These are phyloP conservation scores for Beauveria sp. DNA, from an alignment of 2,329 filamentous ascomycete genomes.

Conservation along the genomic window DNA sequence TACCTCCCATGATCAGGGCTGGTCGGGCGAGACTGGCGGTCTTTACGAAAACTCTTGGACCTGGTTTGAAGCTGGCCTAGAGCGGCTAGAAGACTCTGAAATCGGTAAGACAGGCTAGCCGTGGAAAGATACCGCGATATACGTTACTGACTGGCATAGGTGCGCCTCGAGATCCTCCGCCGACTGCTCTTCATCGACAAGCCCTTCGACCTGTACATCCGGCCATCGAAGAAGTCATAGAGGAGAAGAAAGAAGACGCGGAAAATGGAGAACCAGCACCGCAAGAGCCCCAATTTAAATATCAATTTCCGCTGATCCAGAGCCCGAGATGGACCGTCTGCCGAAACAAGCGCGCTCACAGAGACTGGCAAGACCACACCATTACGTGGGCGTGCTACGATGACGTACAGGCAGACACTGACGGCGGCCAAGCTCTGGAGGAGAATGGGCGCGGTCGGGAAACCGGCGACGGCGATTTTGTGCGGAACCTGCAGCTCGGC, in stretches of 20 bases:
- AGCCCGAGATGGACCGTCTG: constrained; percentile 37
- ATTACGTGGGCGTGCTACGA: constrained; percentile 50
- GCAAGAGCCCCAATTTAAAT: constrained; percentile 16
- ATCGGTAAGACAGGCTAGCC: constrained; percentile 18
- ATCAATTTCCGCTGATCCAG: constrained; percentile 30
- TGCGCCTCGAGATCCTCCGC: neutral
- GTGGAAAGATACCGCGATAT: neutral
- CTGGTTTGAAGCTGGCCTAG: constrained; percentile 57
- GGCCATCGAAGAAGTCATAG: constrained; percentile 13
- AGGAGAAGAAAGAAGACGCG: constrained; percentile 2
- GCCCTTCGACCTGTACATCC: constrained; percentile 8
- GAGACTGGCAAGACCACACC: constrained; percentile 30
- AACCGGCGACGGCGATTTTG: constrained; percentile 47
- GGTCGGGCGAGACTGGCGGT: constrained; percentile 28
- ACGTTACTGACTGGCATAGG: neutral
- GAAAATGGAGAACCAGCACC: neutral
- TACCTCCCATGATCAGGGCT: constrained; percentile 51
- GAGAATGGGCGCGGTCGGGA: constrained; percentile 40
- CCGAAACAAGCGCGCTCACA: constrained; percentile 32
- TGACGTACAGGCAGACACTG: constrained; percentile 34
- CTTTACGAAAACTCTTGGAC: constrained; percentile 45
- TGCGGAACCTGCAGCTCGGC: constrained; percentile 47
- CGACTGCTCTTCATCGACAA: neutral
- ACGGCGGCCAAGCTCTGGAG: constrained; percentile 29
- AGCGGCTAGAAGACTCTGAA: constrained; percentile 39